Evolutionary conservation across 2,329 filamentous ascomycete genomes (phyloP), one percentile per base, ranked within the genome.

Genomic region (Fusarium floridanum): DNA sequence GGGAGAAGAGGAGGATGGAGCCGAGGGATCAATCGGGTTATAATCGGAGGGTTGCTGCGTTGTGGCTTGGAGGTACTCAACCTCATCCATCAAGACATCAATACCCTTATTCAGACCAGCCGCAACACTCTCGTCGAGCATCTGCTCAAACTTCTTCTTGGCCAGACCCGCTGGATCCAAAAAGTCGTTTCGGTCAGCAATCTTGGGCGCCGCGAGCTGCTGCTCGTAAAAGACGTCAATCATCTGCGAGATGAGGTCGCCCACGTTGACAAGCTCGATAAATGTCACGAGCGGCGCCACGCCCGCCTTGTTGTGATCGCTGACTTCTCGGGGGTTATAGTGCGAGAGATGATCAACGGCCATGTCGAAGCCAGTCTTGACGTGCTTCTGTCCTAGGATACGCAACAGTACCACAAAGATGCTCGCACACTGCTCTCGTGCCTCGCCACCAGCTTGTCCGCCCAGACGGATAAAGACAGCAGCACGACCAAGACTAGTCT

Each of bases 81-180:
- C 95, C 84, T 99, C 97, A 78, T 97, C 95, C 93, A 99, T 98
- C 50, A 99, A 89, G 67, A 98, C 97, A 80, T 99, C 96, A 73
- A 99, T 98, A 74, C 97, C 97, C 85, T 97, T 98, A 83, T 98
- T 98, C 72, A 99, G 86, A 2, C 97, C 97, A 10, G 96, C 95
- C 5, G 97, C 97, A 9, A 99, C 97, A 70, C 94, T 94, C 84
- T 98, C 97, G 80, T 99, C 97, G 2, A 99, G 91, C 93, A 98
- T 98, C 81, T 98, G 95, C 86, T 99, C 97, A 79, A 98, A 99
- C 75, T 94, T 95, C 86, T 98, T 98, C 90, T 99, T 99, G 74
- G 97, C 95, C 77, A 98, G 93, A 36, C 94, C 93, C 0, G 95
- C 94, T 22, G 95, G 93, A 80, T 97, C 95, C 57, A 99, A 87